Conservation (phyloP, 2,329 filamentous ascomycete species). For the Thyridium curvatum region DNA sequence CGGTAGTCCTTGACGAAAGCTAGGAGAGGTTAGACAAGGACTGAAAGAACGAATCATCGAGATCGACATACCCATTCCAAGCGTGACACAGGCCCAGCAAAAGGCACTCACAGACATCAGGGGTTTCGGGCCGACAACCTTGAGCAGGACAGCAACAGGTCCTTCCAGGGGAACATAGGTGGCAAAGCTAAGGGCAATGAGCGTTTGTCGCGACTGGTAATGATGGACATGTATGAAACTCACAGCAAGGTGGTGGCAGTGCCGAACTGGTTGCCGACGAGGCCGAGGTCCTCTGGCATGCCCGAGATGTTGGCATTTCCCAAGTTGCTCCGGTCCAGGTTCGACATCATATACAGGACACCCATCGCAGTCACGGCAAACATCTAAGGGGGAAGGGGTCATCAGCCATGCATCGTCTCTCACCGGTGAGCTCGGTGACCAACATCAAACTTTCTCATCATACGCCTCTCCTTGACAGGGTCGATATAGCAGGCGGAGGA, state of each 20-base stretch:
- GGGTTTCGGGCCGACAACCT: slow-evolving; percentile 23
- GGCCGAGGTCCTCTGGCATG: slow-evolving; percentile 9
- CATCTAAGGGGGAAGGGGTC: neutral
- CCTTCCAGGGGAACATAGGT: slow-evolving; percentile 24
- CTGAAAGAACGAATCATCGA: no score
- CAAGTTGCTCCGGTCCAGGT: slow-evolving; percentile 17
- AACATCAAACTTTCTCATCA: slow-evolving; percentile 7
- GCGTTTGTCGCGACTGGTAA: slow-evolving; percentile 2
- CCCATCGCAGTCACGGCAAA: slow-evolving; percentile 5
- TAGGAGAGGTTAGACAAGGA: slow-evolving; percentile 1
- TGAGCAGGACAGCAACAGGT: slow-evolving; percentile 22
- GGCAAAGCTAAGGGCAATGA: slow-evolving; percentile 22
- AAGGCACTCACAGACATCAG: slow-evolving; percentile 18
- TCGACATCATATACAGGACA: slow-evolving; percentile 11
- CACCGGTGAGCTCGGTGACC: neutral
- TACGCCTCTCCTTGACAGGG: slow-evolving; percentile 5
- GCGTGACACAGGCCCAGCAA: slow-evolving; percentile 5
- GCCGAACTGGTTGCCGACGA: slow-evolving; percentile 9
- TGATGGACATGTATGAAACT: slow-evolving; percentile 6
- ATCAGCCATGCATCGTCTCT: neutral
- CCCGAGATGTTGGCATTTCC: slow-evolving; percentile 16
- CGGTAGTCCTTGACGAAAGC: slow-evolving; percentile 21
- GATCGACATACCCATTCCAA: no score
- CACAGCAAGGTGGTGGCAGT: slow-evolving; percentile 7
- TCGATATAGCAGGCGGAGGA: slow-evolving; percentile 1